phyloP scores from a whole-genome alignment of 176 grass and related monocot species.

The Rhipidocladum racemiflorum region DNA sequence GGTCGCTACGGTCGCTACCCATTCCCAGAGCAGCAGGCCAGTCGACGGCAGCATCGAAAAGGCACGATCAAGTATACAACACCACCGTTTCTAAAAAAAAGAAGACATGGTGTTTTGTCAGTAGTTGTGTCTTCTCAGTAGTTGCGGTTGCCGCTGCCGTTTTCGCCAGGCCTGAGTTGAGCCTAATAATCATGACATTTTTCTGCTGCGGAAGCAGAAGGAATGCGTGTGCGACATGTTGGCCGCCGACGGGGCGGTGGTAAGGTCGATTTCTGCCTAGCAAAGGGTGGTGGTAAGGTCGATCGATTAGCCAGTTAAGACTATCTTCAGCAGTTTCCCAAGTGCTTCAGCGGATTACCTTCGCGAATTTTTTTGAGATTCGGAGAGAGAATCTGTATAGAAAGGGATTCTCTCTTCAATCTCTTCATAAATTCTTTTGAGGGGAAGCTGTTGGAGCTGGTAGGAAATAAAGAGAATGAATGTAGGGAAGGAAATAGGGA shows the following conservation, averaged over 20 bases:
- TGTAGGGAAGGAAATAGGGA: no score
- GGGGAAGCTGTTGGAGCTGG: no score
- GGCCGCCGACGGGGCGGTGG: slow-evolving; percentile 35
- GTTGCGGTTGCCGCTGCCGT: slow-evolving; percentile 15
- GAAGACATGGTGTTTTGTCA: background rate
- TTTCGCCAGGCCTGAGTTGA: background rate
- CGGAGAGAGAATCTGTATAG: no score
- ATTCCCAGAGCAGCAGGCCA: background rate
- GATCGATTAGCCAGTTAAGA: background rate
- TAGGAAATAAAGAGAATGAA: no score
- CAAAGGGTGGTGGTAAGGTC: background rate
- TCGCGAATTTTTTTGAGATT: no score
- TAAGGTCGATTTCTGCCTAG: background rate
- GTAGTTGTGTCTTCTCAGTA: background rate
- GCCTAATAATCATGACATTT: background rate
- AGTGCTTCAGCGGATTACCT: no score
- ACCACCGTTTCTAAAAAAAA: background rate
- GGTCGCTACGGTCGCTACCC: background rate
- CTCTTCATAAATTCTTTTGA: no score
- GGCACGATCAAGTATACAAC: background rate
- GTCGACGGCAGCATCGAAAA: background rate
- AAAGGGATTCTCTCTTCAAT: no score
- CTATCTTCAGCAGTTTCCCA: no score
- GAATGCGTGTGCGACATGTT: slow-evolving; percentile 3
- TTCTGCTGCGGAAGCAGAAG: background rate